phyloP scores from a whole-genome alignment of 1,284 basidiomycete species.

The Sporisorium reilianum region DNA sequence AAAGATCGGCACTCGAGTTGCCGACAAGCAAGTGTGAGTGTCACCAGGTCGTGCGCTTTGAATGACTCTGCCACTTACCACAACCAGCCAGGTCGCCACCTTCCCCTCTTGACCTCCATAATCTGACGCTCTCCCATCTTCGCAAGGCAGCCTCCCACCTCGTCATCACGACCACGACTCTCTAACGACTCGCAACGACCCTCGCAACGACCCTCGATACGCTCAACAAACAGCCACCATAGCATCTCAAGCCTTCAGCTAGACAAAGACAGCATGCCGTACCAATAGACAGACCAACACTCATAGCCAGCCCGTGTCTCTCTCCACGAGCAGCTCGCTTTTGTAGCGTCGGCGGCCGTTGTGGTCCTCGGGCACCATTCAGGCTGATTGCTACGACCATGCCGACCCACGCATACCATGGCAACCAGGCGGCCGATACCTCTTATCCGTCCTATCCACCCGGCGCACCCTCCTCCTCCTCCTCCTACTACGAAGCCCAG shows the following conservation, averaged over 20 bases:
- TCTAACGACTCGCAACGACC: conserved; percentile 2
- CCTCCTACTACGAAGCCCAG: conserved; percentile 10
- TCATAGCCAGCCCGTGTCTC: neutral
- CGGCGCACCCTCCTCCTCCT: conserved; percentile 33
- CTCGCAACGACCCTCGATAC: neutral
- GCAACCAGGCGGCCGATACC: conserved; percentile 8
- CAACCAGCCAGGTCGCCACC: neutral
- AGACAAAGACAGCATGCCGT: neutral
- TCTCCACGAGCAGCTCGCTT: too few relatives aligned
- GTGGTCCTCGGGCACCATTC: neutral
- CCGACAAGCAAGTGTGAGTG: neutral
- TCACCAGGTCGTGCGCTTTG: neutral
- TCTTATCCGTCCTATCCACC: conserved; percentile 42
- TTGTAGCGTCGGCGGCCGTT: neutral
- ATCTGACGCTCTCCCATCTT: neutral
- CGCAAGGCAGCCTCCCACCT: neutral
- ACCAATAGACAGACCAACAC: neutral
- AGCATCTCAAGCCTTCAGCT: neutral
- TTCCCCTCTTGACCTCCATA: neutral
- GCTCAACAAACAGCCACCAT: neutral
- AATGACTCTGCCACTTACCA: neutral
- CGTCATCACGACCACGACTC: neutral
- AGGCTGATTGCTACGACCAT: neutral
- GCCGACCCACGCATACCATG: conserved; percentile 14
- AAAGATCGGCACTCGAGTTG: neutral